phyloP scores from a whole-genome alignment of 768 basidiomycete species.

The Mrakia blollopis region DNA sequence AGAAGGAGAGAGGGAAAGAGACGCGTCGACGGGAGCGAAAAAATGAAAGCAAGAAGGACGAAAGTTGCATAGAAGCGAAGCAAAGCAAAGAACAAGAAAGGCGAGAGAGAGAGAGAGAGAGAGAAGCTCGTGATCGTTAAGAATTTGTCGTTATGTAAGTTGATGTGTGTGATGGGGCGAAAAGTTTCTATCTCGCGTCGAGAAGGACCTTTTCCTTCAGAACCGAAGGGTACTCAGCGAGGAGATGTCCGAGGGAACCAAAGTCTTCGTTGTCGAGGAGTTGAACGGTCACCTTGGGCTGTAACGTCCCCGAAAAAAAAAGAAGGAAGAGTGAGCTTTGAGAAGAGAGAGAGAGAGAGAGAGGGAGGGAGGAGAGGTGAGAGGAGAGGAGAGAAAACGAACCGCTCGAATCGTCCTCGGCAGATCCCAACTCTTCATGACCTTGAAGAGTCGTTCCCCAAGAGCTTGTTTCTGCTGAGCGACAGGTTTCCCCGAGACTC shows the following conservation, averaged over 20 bases:
- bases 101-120: too few species aligned
- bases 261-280: conserved; percentile 82
- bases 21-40: too few species aligned
- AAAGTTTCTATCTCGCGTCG: neutral
- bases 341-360: neutral
- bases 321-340: neutral
- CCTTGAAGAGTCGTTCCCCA: conserved; percentile 23
- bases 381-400: neutral
- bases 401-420: conserved; percentile 20
- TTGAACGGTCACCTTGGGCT: conserved; percentile 79
- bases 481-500: neutral
- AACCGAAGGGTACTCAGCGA: conserved; percentile 77
- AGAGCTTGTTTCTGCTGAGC: conserved; percentile 25
- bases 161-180: too few species aligned
- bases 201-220: conserved; percentile 64
- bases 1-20: too few species aligned
- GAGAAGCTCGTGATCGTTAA: too few species aligned
- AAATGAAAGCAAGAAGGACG: too few species aligned
- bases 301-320: conserved; percentile 27
- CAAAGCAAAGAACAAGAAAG: too few species aligned
- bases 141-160: too few species aligned
- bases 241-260: conserved; percentile 71
- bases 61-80: too few species aligned
- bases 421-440: conserved; percentile 13
- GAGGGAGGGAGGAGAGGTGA: neutral